phyloP scores from a whole-genome alignment of 2,329 filamentous ascomycete genomes.

The Didymosphaeria variabile region DNA sequence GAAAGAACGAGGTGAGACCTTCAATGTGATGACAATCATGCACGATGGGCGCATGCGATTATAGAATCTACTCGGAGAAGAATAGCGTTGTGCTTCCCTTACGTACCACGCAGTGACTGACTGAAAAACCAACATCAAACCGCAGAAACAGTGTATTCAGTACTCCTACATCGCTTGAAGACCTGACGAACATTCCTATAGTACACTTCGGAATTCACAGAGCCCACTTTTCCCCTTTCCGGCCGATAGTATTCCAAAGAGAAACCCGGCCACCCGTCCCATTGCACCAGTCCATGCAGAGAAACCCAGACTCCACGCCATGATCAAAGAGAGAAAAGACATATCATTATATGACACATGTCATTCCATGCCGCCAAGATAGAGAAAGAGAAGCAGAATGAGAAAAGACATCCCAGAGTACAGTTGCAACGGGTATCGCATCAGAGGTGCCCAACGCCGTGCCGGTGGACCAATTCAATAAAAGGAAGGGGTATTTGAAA shows the following conservation, averaged over 20 bases:
- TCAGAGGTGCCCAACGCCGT: constrained; percentile 25
- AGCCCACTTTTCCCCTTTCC: constrained; percentile 11
- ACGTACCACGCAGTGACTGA: not conserved
- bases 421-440: constrained; percentile 28
- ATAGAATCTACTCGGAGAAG: too few species aligned
- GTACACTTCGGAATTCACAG: constrained; percentile 8
- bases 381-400: constrained; percentile 2
- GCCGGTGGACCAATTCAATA: constrained; percentile 17
- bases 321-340: constrained; percentile 13
- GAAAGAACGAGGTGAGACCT: not conserved
- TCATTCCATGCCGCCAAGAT: not conserved
- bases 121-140: not conserved
- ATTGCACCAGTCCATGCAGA: constrained; percentile 21
- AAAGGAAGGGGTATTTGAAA: constrained; percentile 27
- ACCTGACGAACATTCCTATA: constrained; percentile 14
- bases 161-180: constrained; percentile 23
- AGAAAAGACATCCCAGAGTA: constrained; percentile 14
- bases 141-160: constrained; percentile 7
- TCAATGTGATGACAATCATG: not conserved
- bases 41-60: not conserved
- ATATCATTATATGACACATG: constrained; percentile 1
- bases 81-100: not conserved
- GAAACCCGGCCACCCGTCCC: constrained; percentile 4
- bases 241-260: not conserved
- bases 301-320: constrained; percentile 24